These are phyloP conservation scores for Lenzites betulinus DNA, from an alignment of 768 basidiomycete genomes.

Conservation along the genomic window DNA sequence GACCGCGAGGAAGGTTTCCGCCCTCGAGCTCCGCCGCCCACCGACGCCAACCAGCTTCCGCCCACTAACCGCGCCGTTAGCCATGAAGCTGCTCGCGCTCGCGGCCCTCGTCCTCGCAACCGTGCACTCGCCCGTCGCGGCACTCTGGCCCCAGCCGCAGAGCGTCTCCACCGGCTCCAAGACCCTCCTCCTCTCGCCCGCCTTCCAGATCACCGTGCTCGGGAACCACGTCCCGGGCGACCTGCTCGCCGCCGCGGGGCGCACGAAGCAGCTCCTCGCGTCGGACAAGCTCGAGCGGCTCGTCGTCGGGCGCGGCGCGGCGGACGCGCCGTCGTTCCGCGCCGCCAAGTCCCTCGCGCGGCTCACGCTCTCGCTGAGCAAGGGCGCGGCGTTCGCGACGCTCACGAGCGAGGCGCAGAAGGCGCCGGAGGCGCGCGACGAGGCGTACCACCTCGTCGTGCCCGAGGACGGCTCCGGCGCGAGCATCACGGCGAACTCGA, in stretches of 20 bases:
- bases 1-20: neutral
- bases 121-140: slow-evolving; percentile 20
- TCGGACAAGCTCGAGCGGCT: slow-evolving; percentile 63
- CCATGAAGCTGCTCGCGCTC: slow-evolving; percentile 24
- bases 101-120: slow-evolving; percentile 23
- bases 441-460: slow-evolving; percentile 60
- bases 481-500: slow-evolving; percentile 57
- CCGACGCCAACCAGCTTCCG: neutral
- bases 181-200: slow-evolving; percentile 42
- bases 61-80: neutral
- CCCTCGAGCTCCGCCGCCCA: neutral
- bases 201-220: slow-evolving; percentile 52
- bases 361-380: slow-evolving; percentile 46
- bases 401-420: slow-evolving; percentile 58
- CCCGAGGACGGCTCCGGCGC: slow-evolving; percentile 57
- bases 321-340: slow-evolving; percentile 41
- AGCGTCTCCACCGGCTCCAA: slow-evolving; percentile 31
- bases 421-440: slow-evolving; percentile 51
- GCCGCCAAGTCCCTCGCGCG: slow-evolving; percentile 44
- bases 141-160: slow-evolving; percentile 42
- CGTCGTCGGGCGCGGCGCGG: slow-evolving; percentile 57
- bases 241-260: slow-evolving; percentile 55
- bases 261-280: slow-evolving; percentile 45
- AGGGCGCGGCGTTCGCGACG: slow-evolving; percentile 32
- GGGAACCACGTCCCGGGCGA: slow-evolving; percentile 49